Percentiles rank a stretch among this genome's conserved stretches.
phyloP scores from a whole-genome alignment of 495 filamentous ascomycete genomes.

The Hyaloscypha bicolor region DNA sequence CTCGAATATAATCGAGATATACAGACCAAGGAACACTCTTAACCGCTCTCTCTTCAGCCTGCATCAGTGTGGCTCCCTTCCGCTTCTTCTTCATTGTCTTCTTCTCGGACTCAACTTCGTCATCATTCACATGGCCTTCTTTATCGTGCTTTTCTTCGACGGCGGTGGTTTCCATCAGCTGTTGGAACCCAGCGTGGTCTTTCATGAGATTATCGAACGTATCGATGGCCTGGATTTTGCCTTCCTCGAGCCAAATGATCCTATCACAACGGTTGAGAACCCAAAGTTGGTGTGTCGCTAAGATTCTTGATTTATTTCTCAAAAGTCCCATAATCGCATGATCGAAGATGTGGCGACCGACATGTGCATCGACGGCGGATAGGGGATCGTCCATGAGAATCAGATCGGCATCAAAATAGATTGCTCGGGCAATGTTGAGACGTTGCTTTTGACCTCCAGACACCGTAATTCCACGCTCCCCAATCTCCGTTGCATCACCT shows the following conservation, averaged over 20 bases:
- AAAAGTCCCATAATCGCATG: conserved; percentile 89
- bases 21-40: conserved; percentile 83
- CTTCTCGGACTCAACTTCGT: conserved; percentile 51
- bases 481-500: conserved; percentile 74
- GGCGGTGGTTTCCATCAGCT: conserved; percentile 81
- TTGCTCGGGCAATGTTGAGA: conserved; percentile 80
- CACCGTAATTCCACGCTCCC: conserved; percentile 78
- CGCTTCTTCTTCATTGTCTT: conserved; percentile 59
- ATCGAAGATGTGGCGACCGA: conserved; percentile 94
- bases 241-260: conserved; percentile 88
- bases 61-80: conserved; percentile 73
- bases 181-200: conserved; percentile 70
- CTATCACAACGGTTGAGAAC: conserved; percentile 88
- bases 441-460: conserved; percentile 86
- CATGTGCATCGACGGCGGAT: conserved; percentile 83
- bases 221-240: conserved; percentile 78
- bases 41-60: conserved; percentile 82
- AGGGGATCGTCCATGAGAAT: conserved; percentile 85
- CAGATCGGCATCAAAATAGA: conserved; percentile 82
- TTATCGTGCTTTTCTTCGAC: conserved; percentile 56
- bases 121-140: conserved; percentile 44
- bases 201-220: conserved; percentile 86
- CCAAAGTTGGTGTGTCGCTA: conserved; percentile 94
- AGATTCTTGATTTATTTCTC: conserved; percentile 83
- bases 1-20: conserved; percentile 77